Evolutionary conservation across 805 yeast genomes (phyloP).

Genomic region (Wickerhamomyces rabaulensis): DNA sequence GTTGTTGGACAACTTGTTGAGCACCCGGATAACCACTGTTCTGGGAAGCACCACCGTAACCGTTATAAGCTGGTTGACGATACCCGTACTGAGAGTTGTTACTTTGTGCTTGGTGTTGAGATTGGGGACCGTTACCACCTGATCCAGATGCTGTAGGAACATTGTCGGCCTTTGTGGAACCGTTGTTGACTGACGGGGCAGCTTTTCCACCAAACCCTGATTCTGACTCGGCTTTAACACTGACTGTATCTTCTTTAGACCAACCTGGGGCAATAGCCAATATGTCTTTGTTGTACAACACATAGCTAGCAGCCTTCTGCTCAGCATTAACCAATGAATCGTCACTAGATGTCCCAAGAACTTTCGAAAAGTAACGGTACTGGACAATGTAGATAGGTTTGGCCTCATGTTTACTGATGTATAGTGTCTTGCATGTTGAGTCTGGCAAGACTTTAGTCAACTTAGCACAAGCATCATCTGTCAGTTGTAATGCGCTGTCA

Average conservation of each 20-base stretch:
- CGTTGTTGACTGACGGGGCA: not conserved
- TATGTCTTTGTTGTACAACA: constrained; percentile 1
- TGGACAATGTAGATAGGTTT: not conserved
- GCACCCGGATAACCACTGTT: not conserved
- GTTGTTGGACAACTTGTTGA: not conserved
- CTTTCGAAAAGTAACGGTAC: not conserved
- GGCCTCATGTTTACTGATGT: not conserved
- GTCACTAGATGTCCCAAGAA: constrained; percentile 3
- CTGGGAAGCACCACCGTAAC: not conserved
- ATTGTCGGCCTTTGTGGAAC: not conserved
- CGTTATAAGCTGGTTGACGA: not conserved
- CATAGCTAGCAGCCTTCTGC: constrained; percentile 1
- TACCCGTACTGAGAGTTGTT: not conserved
- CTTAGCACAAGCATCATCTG: constrained; percentile 1
- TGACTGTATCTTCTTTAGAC: constrained; percentile 1
- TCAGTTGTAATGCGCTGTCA: not conserved
- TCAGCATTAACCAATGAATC: constrained; percentile 1
- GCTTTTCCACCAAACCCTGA: not conserved
- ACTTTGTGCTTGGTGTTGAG: not conserved
- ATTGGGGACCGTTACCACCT: not conserved
- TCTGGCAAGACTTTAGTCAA: not conserved
- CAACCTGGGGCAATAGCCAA: not conserved
- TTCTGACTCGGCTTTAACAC: not conserved
- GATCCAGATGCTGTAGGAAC: no score
- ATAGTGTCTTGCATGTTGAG: not conserved